These are phyloP conservation scores for Melanomma pulvis-pyrius DNA, from an alignment of 495 filamentous ascomycete species.

Conservation along the genomic window DNA sequence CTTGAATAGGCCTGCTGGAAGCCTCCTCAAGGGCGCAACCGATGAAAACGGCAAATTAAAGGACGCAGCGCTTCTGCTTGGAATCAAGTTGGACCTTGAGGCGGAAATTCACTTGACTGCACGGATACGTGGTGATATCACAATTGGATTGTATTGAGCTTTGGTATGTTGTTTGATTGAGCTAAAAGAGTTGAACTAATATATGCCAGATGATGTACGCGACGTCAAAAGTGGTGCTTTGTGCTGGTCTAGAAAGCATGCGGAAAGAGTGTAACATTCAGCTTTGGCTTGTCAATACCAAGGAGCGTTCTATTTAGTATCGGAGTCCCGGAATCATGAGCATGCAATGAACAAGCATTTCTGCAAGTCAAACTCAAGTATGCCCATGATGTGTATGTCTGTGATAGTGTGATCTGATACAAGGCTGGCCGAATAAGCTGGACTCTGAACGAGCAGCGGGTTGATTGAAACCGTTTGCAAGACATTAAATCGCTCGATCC, in stretches of 20 bases:
- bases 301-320: not conserved
- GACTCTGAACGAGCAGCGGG: too few species aligned
- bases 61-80: conserved; percentile 49
- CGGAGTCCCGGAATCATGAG: not conserved
- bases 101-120: conserved; percentile 53
- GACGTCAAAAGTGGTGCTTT: not conserved
- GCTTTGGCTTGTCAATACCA: not conserved
- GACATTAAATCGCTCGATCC: too few species aligned
- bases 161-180: not conserved
- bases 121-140: conserved; percentile 52
- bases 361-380: not conserved
- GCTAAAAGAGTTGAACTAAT: not conserved
- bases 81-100: conserved; percentile 54
- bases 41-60: conserved; percentile 52
- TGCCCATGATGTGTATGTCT: not conserved
- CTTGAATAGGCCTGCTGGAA: conserved; percentile 49
- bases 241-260: not conserved
- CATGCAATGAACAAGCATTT: conserved; percentile 1
- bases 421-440: too few species aligned
- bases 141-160: conserved; percentile 34
- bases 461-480: too few species aligned
- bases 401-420: too few species aligned
- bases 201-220: not conserved
- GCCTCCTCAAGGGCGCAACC: conserved; percentile 47
- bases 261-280: not conserved